Base-by-base conservation (phyloP, 352 stramenopile species). In the Phytopythium oedochilum region DNA sequence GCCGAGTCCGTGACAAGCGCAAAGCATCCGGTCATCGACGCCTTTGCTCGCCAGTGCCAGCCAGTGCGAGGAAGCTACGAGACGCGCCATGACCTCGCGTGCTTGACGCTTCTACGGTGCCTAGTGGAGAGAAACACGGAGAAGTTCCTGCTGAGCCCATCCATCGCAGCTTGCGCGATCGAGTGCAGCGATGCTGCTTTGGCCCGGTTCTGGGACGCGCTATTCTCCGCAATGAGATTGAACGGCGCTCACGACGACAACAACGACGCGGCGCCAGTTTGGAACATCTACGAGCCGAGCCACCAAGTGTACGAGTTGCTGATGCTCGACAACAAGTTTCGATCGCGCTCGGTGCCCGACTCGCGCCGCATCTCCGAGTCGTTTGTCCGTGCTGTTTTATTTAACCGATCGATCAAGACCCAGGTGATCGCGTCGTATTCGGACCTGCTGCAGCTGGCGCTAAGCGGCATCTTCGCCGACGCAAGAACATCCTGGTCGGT, bases 121-220 rank as follows among this genome's bases (percentile, higher is more conserved):
- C 64, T 95, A 22, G 39, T 93, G 40, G 83, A 92, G 53, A 59
- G 71, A 50, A 95, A 95, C 66, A 73, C 64, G 11, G 78, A 90
- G 42, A 87, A 76, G 44, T 89, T 86, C 47, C 54, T 88, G 18
- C 71, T 95, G 17, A 89, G 75, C 53, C 68, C 83, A 22, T 91
- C 79, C 65, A 88, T 94, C 49, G 75, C 77, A 17, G 66, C 66
- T 2, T 92, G 82, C 56, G 77, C 83, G 15, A 53, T 71, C 29
- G 64, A 69, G 28, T 89, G 78, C 63, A 89, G 76, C 61, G 72
- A 81, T 34, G 59, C 42, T 1, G 71, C 91, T 15, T 25, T 92
- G 23, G 51, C 60, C 7, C 55, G 38, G 5, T 50, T 90, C 36
- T 89, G 77, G 82, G 53, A 55, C 36, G 68, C 66, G 22, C 54